A percentile compares a stretch with the other conserved stretches of the same genome.
Conservation (phyloP, 345 rosid genomes). For the Rhodomyrtus tomentosa region DNA sequence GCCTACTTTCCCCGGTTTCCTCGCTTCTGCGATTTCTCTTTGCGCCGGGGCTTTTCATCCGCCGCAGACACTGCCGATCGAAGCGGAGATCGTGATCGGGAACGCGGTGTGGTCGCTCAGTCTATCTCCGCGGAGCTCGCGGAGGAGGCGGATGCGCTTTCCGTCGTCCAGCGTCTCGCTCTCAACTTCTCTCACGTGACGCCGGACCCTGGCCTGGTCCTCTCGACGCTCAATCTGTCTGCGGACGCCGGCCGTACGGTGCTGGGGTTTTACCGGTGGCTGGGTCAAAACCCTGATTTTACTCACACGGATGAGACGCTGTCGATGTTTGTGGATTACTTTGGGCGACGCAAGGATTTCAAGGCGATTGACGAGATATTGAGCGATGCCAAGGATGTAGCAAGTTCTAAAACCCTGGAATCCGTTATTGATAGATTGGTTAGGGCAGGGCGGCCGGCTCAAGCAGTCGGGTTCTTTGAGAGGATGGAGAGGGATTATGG, state of each 20-base stretch:
- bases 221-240: conserved; percentile 51
- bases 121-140: conserved; percentile 67
- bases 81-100: conserved; percentile 1
- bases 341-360: conserved; percentile 92
- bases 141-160: conserved; percentile 22
- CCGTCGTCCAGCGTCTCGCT: conserved; percentile 48
- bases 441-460: conserved; percentile 65
- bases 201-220: conserved; percentile 43
- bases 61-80: conserved; percentile 6
- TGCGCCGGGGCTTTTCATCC: conserved; percentile 20
- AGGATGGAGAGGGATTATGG: conserved; percentile 74
- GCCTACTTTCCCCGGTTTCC: conserved; percentile 10
- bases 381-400: conserved; percentile 28
- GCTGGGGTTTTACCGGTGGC: conserved; percentile 68
- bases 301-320: conserved; percentile 60
- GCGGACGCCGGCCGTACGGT: conserved; percentile 75
- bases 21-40: conserved; percentile 11
- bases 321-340: conserved; percentile 65
- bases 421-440: conserved; percentile 61
- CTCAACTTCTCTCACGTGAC: conserved; percentile 72
- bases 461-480: conserved; percentile 59
- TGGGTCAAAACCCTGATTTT: conserved; percentile 29
- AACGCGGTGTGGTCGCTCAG: conserved; percentile 29
- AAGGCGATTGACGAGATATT: conserved; percentile 65
- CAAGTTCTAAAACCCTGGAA: conserved; percentile 39